Percentiles rank a stretch among this genome's conserved stretches.
Conservation (phyloP, 1,139 yeast genomes). For the Candida sanyaensis region DNA sequence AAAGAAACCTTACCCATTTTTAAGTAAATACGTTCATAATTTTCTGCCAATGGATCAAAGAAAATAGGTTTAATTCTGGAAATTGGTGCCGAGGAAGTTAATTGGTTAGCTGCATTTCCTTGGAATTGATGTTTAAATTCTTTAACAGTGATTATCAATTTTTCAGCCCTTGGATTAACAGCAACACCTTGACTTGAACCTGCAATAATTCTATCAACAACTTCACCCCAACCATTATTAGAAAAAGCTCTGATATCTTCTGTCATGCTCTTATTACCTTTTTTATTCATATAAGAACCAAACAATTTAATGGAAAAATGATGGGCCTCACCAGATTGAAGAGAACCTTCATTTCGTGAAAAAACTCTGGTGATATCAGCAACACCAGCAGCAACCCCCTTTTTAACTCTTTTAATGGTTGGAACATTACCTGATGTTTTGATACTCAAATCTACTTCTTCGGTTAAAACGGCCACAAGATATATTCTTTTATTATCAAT, state of each 20-base stretch:
- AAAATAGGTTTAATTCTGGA: constrained; percentile 62
- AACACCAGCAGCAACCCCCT: constrained; percentile 89
- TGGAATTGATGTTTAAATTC: constrained; percentile 64
- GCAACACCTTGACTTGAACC: constrained; percentile 83
- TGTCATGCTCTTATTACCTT: constrained; percentile 24
- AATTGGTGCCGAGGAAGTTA: constrained; percentile 49
- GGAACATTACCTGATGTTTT: constrained; percentile 24
- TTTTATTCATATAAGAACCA: constrained; percentile 60
- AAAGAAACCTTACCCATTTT: constrained; percentile 53
- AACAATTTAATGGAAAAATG: constrained; percentile 72
- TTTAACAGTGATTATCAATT: constrained; percentile 67
- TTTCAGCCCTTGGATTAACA: constrained; percentile 79
- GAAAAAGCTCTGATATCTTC: constrained; percentile 25
- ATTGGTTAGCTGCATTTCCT: constrained; percentile 37
- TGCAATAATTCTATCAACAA: constrained; percentile 73
- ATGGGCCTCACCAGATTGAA: constrained; percentile 63
- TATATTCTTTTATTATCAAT: constrained; percentile 63
- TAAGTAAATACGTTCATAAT: constrained; percentile 62
- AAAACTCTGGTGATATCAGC: constrained; percentile 83
- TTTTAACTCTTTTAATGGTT: constrained; percentile 53
- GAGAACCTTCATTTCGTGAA: constrained; percentile 62
- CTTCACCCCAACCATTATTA: constrained; percentile 89
- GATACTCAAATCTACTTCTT: constrained; percentile 47
- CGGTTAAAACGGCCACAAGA: constrained; percentile 68
- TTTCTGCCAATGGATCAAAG: constrained; percentile 63